Evolutionary conservation across 1,284 basidiomycete species (phyloP), one percentile per base, ranked within the genome.

Genomic region (Singerocomus inundabilis): DNA sequence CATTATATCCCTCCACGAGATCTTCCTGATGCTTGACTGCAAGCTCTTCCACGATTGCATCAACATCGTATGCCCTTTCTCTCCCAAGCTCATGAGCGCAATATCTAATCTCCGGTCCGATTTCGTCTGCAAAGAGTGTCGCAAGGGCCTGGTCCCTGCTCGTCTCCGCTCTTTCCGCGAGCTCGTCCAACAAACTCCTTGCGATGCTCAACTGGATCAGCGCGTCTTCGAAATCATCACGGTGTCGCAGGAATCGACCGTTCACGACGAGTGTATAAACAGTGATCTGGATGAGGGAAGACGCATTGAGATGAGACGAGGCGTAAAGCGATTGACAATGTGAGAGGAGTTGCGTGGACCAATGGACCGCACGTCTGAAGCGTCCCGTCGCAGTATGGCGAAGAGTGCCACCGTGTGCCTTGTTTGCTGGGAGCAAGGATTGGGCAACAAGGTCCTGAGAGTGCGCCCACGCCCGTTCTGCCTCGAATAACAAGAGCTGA

Each of bases 141-240:
- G 93, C 91, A 6, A 98, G 79, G 0, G 95, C 96, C 70, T 97
- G 92, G 48, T 93, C 89, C 38, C 89, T 82, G 60, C 91, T 93
- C n/a, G 85, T 86, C n/a, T 70, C 67, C 3, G 88, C 88, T 12
- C 76, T 71, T 24, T 76, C 72, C 1, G 88, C 85, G 10, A 98
- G 76, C 25, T 81, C 78, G 50, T 87, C 84, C 48, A 98, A 75
- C 16, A 98, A 70, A 40, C 76, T 76, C 35, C 88, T 79, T n/a
- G 91, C 88, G 9, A 94, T 85, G 55, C 87, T 78, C 32, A 94
- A 78, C 59, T 88, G 83, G 13, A 85, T 73, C 26, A 97, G 75
- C 0, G 89, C 88, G 45, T 88, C 84, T n/a, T 89, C 85, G 55
- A 86, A 89, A 44, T 89, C 82, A 41, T 86, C 83, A 29, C 85